Percentiles rank a stretch among this genome's conserved stretches.
These are phyloP conservation scores for Monascus ruber DNA, from an alignment of 2,329 filamentous ascomycete species.

Conservation along the genomic window DNA sequence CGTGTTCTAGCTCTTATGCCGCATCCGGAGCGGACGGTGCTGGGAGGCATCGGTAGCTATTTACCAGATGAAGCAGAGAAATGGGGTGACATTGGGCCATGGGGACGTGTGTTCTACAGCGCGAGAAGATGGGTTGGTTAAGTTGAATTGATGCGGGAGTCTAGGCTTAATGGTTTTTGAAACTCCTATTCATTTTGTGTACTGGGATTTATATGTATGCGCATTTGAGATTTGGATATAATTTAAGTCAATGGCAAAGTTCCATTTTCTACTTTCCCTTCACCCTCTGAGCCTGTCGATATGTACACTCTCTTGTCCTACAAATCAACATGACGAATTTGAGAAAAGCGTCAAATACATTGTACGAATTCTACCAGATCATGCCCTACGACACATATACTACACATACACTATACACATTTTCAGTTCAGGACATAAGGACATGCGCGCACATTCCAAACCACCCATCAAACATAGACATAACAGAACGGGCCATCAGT, in stretches of 20 bases:
- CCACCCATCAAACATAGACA: conserved; percentile 23
- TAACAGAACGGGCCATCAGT: conserved; percentile 38
- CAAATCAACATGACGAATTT: no score
- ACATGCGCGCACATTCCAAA: not conserved
- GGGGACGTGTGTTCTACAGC: conserved; percentile 77
- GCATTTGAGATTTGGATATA: not conserved
- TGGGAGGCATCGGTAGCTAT: conserved; percentile 69
- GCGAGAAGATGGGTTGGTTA: conserved; percentile 77
- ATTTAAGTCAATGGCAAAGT: no score
- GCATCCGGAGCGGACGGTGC: conserved; percentile 79
- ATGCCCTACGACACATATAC: no score
- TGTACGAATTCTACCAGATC: no score
- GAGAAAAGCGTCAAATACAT: no score
- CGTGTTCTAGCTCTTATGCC: conserved; percentile 85
- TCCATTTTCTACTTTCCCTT: no score
- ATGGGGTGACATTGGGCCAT: conserved; percentile 76
- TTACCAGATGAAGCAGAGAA: conserved; percentile 51
- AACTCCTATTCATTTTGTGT: conserved; percentile 2
- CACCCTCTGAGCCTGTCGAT: no score
- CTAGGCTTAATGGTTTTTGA: conserved; percentile 1
- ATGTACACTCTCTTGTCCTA: no score
- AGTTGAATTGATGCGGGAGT: not conserved
- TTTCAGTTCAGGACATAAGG: not conserved
- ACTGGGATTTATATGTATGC: not conserved
- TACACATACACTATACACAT: not conserved